A percentile compares a stretch with the other conserved stretches of the same genome.
Evolutionary conservation across 805 yeast genomes (phyloP).

Genomic region (Sungouiella thailandica): DNA sequence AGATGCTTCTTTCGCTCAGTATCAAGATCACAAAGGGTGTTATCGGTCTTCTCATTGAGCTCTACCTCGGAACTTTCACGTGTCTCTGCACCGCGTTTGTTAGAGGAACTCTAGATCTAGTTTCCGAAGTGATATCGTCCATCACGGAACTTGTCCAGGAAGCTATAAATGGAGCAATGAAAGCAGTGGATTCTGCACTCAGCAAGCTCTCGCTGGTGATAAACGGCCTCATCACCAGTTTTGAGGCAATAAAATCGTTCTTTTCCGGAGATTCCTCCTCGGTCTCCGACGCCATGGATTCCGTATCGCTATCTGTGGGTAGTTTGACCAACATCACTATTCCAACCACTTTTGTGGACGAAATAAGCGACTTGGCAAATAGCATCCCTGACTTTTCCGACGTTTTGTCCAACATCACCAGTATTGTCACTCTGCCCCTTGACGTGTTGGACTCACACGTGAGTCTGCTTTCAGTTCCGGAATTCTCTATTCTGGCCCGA

Average conservation of each 20-base stretch:
- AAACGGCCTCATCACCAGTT: conserved; percentile 49
- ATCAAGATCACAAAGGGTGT: conserved; percentile 23
- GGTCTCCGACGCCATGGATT: conserved; percentile 45
- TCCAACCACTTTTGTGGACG: conserved; percentile 57
- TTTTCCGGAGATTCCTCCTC: conserved; percentile 36
- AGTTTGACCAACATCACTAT: conserved; percentile 45
- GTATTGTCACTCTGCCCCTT: conserved; percentile 57
- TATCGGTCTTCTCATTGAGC: conserved; percentile 30
- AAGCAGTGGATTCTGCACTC: conserved; percentile 63
- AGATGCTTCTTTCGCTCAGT: conserved; percentile 55
- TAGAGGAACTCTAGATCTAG: conserved; percentile 61
- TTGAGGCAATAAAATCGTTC: conserved; percentile 44
- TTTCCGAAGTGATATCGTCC: conserved; percentile 53
- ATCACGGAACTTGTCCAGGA: conserved; percentile 53
- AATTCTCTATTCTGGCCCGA: not conserved
- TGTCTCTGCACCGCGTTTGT: conserved; percentile 75
- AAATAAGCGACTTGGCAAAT: conserved; percentile 46
- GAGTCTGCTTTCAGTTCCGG: not conserved
- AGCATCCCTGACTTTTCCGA: conserved; percentile 62
- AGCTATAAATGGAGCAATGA: conserved; percentile 57
- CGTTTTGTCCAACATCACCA: conserved; percentile 55
- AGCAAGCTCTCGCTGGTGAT: conserved; percentile 53
- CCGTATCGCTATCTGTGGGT: conserved; percentile 30
- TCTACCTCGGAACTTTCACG: conserved; percentile 80
- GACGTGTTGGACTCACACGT: not conserved